Conservation (phyloP, 1,139 yeast species). For the Meyerozyma elateridarum region DNA sequence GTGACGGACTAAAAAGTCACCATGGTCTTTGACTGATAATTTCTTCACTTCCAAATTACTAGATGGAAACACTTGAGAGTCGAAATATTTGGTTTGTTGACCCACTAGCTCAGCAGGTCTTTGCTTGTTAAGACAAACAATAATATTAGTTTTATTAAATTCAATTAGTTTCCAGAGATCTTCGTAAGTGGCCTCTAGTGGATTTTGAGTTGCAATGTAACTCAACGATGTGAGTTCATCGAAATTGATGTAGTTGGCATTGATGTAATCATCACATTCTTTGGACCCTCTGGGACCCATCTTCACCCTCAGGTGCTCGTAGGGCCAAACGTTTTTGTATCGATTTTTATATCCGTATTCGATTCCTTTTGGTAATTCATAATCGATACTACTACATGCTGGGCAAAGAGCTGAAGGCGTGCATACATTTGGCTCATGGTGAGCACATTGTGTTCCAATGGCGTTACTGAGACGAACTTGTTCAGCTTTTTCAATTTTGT, state of each 20-base stretch:
- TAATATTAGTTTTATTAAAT: slow-evolving; percentile 55
- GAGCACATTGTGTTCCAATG: slow-evolving; percentile 12
- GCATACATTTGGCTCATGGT: slow-evolving; percentile 29
- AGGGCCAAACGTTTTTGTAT: slow-evolving; percentile 17
- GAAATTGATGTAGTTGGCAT: slow-evolving; percentile 14
- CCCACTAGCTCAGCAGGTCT: slow-evolving; percentile 5
- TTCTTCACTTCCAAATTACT: slow-evolving; percentile 1
- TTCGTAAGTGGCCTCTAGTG: slow-evolving; percentile 12
- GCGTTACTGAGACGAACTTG: slow-evolving; percentile 41
- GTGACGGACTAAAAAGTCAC: not conserved
- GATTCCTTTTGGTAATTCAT: slow-evolving; percentile 15
- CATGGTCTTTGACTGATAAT: slow-evolving; percentile 2
- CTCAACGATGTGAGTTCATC: slow-evolving; percentile 6
- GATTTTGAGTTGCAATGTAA: slow-evolving; percentile 16
- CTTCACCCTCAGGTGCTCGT: slow-evolving; percentile 15
- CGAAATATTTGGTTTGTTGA: slow-evolving; percentile 2
- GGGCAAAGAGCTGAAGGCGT: slow-evolving; percentile 43
- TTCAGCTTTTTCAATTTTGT: slow-evolving; percentile 48
- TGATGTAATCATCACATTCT: slow-evolving; percentile 13
- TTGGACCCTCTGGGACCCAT: slow-evolving; percentile 11
- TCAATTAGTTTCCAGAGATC: slow-evolving; percentile 28
- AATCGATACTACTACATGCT: slow-evolving; percentile 34
- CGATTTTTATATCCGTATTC: slow-evolving; percentile 15
- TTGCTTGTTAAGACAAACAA: slow-evolving; percentile 61
- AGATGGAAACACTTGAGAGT: slow-evolving; percentile 1